Base-by-base conservation (phyloP, 2,329 filamentous ascomycete genomes). In the Fusarium succisae region DNA sequence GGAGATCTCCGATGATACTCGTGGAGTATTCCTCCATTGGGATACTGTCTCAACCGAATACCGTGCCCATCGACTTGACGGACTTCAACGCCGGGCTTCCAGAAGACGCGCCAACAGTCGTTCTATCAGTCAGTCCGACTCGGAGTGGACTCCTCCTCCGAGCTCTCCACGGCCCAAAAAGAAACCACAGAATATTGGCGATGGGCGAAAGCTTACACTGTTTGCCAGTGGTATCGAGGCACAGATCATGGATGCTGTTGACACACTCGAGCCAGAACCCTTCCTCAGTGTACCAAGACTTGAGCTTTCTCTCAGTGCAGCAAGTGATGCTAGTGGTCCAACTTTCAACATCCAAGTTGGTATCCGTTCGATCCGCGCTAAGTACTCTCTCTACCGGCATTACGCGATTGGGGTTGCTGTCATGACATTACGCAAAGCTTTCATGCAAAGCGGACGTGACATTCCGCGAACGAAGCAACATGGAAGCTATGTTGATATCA, bases 341-440 rank as follows among this genome's bases (percentile, higher is more conserved):
- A 87, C 98, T 11, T 94, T 98, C 79, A 94, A 98, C 79, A 84
- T 98, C 48, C 94, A 97, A 75, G 93, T 94, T 0, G 90, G 93
- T 59, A 88, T 96, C 26, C 92, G 93, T 75, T 94, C 93, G 11
- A 84, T 99, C 5, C 90, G 94, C 69, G 79, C 97, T 13, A 93
- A 97, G 57, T 98, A 98, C 80, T 99, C 97, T 1, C 88, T 99
- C 0, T 98, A 97, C 81, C 92, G 95, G 8, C 95, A 98, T 80
- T 99, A 98, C 79, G 93, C 95, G 1, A 88, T 97, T 32, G 93
- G 94, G 2, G 91, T 98, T 68, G 96, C 96, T 14, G 85, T 89
- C 30, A 91, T 91, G 79, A 94, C 97, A 6, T 82, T 99, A 30
- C 88, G 88, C 61, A 91, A 91, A 78, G 92, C 93, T 1, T 93